These are phyloP conservation scores for Calvatia gigantea DNA, from an alignment of 768 basidiomycete genomes.

Conservation along the genomic window DNA sequence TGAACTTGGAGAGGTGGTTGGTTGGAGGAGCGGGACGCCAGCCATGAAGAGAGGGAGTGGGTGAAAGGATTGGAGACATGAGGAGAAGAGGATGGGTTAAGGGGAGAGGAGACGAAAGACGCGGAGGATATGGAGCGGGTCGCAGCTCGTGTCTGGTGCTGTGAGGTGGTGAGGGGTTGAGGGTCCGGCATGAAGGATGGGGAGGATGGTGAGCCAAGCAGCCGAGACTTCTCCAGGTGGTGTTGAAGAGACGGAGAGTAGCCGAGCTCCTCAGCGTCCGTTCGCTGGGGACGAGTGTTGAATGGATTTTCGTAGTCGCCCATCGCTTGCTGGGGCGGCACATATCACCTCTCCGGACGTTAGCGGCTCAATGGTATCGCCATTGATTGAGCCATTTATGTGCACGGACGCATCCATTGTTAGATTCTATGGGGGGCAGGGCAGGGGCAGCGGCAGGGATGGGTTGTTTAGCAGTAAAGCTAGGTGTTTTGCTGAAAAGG, in stretches of 20 bases:
- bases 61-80: slow-evolving; percentile 13
- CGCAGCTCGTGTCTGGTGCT: slow-evolving; percentile 6
- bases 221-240: slow-evolving; percentile 14
- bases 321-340: neutral
- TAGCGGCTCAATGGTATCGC: too few species aligned
- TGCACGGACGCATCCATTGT: too few species aligned
- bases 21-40: neutral
- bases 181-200: neutral
- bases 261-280: neutral
- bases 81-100: slow-evolving; percentile 25
- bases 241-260: neutral
- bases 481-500: too few species aligned
- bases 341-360: too few species aligned
- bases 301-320: neutral
- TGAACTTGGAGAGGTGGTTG: slow-evolving; percentile 7
- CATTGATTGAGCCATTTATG: too few species aligned
- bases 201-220: slow-evolving; percentile 11
- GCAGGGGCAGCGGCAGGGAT: too few species aligned
- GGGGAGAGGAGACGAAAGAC: slow-evolving; percentile 49
- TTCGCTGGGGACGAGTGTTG: neutral
- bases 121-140: slow-evolving; percentile 8
- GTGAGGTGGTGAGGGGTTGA: slow-evolving; percentile 5
- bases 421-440: too few species aligned
- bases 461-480: too few species aligned
- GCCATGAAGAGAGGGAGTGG: slow-evolving; percentile 14